Evolutionary conservation across 345 rosid species (phyloP), one percentile per base, ranked within the genome.

Genomic region (Pistacia vera): DNA sequence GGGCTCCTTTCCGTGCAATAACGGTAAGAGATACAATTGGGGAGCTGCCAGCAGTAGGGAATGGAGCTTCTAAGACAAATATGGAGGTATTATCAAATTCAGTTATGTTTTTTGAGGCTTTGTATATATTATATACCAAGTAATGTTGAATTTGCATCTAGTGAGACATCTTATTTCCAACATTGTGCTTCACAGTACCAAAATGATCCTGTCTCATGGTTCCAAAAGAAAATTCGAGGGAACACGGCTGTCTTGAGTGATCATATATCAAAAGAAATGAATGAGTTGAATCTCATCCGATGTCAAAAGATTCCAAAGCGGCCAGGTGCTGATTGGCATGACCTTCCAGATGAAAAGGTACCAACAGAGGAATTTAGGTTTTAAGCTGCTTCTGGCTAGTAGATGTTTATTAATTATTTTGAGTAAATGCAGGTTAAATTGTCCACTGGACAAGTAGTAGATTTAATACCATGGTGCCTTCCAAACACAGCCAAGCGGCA

Each of bases 11-110:
- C 83, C 87, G 90, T 59, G 81, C 92, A 48, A 86, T 89, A 25
- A 89, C 99, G 12, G 98, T 95, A 35, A 87, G 88, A 82, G 99
- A 95, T 84, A 85, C 98, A 16, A 95, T 95, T 64, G 98, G 93
- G 9, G 99, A 95, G 80, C 94, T 93, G 61, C 98, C 98, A 9
- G 78, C 85, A 44, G 96, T 91, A 7, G 85, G 80, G 63, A 91
- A 87, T 80, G 99, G 98, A 58, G 97, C 93, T 33, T 90, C 96
- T 4, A 66, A 22, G 65, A 77, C 68, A 62, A 86, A n/a, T 57
- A 54, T 78, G 85, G 90, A 90, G 88, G 98, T 90, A 80, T 8
- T 57, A 36, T 54, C 57, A 12, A 11, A 8, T 20, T 14, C 4
- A 33, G 5, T 18, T 14, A 63, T 18, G 18, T 5, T 51, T 51